Base-by-base conservation (phyloP, 805 yeast genomes). In the Spencermartinsiella europaea region DNA sequence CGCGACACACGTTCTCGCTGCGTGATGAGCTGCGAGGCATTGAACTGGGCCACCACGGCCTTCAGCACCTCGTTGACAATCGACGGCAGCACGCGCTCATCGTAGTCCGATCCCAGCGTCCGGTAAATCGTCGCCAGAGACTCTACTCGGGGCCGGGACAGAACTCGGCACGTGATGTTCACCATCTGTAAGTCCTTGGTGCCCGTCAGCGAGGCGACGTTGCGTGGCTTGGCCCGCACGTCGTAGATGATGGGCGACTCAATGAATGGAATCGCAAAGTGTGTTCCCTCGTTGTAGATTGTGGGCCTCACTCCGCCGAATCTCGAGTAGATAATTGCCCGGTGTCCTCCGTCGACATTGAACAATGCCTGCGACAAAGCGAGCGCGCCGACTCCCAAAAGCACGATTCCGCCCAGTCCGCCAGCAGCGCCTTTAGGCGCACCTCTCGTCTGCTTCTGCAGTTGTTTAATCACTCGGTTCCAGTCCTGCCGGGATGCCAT, bases 171-270 rank as follows among this genome's bases (percentile, higher is more conserved):
- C n/a, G 98, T 91, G 63, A 93, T 91, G 68, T 89, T 93, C 42
- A 93, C 99, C 99, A 93, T 93, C 72, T 93, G 99, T 64, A 93
- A 76, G 70, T 93, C 99, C 71, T 93, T 93, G 19, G 99, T 93
- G 55, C 99, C 99, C 1, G 99, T 93, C 60, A 95, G 76, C 21
- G 96, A 87, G 12, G 97, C 86, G 51, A 93, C 95, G 58, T 89
- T 89, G 69, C 97, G 81, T 49, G 99, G 99, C 65, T 88, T 91
- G 40, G 99, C 97, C 61, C 99, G 80, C 50, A 93, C 95, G 64
- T 93, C 98, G 67, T 85, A 93, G 44, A 89, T 79, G 42, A 89
- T 75, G 35, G 99, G 96, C 42, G 87, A 84, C 68, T 93, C 97
- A 45, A 93, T 69, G 90, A 97, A 90, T 35, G 99, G 99, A 54